Percentiles rank a stretch among this genome's conserved stretches.
Conservation (phyloP, 1,139 yeast genomes). For the Scheffersomyces parashehatae region DNA sequence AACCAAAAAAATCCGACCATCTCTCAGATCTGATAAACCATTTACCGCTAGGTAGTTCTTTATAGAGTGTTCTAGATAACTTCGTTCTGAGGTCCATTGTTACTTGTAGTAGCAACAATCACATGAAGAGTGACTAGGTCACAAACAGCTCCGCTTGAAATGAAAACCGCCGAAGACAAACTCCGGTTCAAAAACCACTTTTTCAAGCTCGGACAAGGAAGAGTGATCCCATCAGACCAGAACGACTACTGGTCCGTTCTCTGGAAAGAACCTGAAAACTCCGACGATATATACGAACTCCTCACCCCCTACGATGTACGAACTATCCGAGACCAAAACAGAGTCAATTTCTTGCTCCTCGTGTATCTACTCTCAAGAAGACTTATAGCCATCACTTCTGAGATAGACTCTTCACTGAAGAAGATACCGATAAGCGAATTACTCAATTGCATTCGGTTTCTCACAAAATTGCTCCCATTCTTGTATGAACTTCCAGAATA, state of each 20-base stretch:
- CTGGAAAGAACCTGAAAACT: constrained; percentile 29
- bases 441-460: constrained; percentile 63
- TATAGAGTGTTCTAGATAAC: no score
- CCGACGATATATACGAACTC: constrained; percentile 47
- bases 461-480: constrained; percentile 69
- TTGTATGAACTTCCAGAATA: constrained; percentile 55
- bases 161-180: constrained; percentile 77
- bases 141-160: constrained; percentile 17
- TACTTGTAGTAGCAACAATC: no score
- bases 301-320: constrained; percentile 61
- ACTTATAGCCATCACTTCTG: constrained; percentile 22
- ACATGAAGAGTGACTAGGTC: neutral
- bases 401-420: constrained; percentile 3
- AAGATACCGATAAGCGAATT: constrained; percentile 15
- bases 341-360: constrained; percentile 55
- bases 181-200: constrained; percentile 62
- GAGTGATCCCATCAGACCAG: constrained; percentile 46
- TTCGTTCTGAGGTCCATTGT: no score
- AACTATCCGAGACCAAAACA: constrained; percentile 58
- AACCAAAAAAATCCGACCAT: no score
- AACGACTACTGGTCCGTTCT: constrained; percentile 52
- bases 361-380: constrained; percentile 40
- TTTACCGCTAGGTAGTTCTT: no score
- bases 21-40: no score
- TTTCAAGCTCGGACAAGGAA: constrained; percentile 60